Percentiles rank a stretch among this genome's conserved stretches.
Evolutionary conservation across 2,329 filamentous ascomycete genomes (phyloP).

Genomic region (Celoporthe dispersa): DNA sequence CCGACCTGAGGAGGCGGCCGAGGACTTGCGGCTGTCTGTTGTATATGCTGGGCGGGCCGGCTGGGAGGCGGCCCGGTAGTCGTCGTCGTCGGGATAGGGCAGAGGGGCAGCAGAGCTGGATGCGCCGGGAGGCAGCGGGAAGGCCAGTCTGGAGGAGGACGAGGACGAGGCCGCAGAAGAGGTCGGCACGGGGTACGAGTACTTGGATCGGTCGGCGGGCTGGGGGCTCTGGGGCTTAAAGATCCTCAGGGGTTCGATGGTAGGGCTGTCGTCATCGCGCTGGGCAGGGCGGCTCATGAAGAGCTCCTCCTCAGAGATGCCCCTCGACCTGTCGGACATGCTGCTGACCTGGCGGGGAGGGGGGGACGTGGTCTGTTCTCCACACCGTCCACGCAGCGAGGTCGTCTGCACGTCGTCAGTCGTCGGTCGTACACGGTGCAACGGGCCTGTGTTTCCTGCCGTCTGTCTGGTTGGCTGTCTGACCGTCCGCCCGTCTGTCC

Average conservation of each 20-base stretch:
- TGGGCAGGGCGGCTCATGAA: slow-evolving; percentile 69
- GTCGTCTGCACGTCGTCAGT: slow-evolving; percentile 3
- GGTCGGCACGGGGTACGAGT: slow-evolving; percentile 50
- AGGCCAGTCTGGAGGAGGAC: slow-evolving; percentile 56
- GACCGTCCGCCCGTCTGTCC: neutral
- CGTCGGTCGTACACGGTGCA: neutral
- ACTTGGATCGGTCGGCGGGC: slow-evolving; percentile 56
- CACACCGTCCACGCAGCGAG: slow-evolving; percentile 14
- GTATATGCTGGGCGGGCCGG: slow-evolving; percentile 48
- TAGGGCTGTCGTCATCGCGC: slow-evolving; percentile 68
- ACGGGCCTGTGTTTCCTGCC: neutral
- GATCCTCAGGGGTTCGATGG: slow-evolving; percentile 82
- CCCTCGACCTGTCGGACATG: slow-evolving; percentile 60
- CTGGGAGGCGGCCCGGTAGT: slow-evolving; percentile 47
- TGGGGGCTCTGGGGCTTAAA: slow-evolving; percentile 75
- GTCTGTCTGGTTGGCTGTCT: neutral
- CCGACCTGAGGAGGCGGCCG: slow-evolving; percentile 38
- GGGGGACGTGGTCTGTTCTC: slow-evolving; percentile 22
- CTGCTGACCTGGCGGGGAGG: slow-evolving; percentile 22
- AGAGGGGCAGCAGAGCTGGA: slow-evolving; percentile 71
- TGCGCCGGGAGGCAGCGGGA: slow-evolving; percentile 69
- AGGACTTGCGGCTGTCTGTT: slow-evolving; percentile 44
- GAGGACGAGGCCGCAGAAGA: slow-evolving; percentile 46
- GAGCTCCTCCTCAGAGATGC: slow-evolving; percentile 79
- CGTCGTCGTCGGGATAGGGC: slow-evolving; percentile 75